Conservation (phyloP, 257 asterid genomes). For the Handroanthus guayacan region DNA sequence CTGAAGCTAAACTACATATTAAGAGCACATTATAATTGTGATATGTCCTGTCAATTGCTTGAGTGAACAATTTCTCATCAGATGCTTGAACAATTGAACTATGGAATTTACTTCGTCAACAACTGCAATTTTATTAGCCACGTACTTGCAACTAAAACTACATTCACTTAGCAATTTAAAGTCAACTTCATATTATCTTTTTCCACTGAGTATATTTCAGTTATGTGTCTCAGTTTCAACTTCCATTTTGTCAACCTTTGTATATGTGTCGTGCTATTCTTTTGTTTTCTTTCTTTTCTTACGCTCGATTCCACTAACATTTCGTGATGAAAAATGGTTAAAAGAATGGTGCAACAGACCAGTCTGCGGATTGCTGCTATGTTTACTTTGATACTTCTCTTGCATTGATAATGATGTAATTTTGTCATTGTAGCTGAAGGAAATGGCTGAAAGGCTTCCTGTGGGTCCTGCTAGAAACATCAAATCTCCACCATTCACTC, state of each 20-base stretch:
- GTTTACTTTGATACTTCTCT: slow-evolving; percentile 14
- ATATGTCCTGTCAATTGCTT: slow-evolving; percentile 7
- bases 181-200: too few species aligned
- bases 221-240: too few species aligned
- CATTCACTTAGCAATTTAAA: too few species aligned
- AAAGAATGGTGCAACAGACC: slow-evolving; percentile 18
- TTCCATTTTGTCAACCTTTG: too few species aligned
- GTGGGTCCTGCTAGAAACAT: slow-evolving; percentile 83
- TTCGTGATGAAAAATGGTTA: not conserved
- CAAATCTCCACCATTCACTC: slow-evolving; percentile 70
- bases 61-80: not conserved
- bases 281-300: not conserved
- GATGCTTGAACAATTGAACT: not conserved
- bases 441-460: slow-evolving; percentile 98
- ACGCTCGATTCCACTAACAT: not conserved
- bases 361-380: slow-evolving; percentile 6
- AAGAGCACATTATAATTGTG: slow-evolving; percentile 4
- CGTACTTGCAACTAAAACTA: too few species aligned
- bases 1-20: slow-evolving; percentile 3
- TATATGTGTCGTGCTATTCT: not conserved
- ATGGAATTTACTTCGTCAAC: not conserved
- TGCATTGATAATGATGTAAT: slow-evolving; percentile 39
- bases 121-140: too few species aligned
- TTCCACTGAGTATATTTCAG: too few species aligned
- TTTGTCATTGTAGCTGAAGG: slow-evolving; percentile 72